A percentile compares a stretch with the other conserved stretches of the same genome.
Evolutionary conservation across 768 basidiomycete genomes (phyloP).

Genomic region (Agrocybe chaxingu): DNA sequence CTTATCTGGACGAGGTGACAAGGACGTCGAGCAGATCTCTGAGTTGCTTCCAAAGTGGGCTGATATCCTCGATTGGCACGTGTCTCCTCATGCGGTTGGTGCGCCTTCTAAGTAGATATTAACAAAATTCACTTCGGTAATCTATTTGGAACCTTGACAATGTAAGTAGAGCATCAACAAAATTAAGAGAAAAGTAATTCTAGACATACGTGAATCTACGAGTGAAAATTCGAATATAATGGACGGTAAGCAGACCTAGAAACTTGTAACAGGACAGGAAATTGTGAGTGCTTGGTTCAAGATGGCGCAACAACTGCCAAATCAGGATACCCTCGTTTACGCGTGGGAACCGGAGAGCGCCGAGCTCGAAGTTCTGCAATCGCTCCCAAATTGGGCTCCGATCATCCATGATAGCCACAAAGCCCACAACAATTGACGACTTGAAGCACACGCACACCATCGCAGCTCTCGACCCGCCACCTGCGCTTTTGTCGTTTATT

Average conservation of each 20-base stretch:
- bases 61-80: conserved; percentile 90
- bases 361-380: too few relatives aligned
- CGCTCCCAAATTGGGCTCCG: conserved; percentile 14
- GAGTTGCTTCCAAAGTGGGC: conserved; percentile 94
- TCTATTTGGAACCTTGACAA: neutral
- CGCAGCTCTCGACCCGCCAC: neutral
- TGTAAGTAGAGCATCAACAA: conserved; percentile 2
- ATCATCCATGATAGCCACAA: conserved; percentile 15
- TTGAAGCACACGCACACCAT: conserved; percentile 9
- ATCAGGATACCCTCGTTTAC: conserved; percentile 1
- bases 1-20: conserved; percentile 93
- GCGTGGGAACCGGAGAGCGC: too few relatives aligned
- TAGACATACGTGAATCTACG: too few relatives aligned
- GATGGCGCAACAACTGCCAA: too few relatives aligned
- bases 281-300: too few relatives aligned
- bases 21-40: conserved; percentile 97
- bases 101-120: neutral
- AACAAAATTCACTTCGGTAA: conserved; percentile 1
- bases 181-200: too few relatives aligned
- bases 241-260: too few relatives aligned
- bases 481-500: neutral
- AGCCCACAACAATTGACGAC: conserved; percentile 20
- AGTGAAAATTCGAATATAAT: too few relatives aligned
- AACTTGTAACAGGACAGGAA: too few relatives aligned
- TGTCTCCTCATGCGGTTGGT: conserved; percentile 37